Percentiles rank a stretch among this genome's conserved stretches.
phyloP scores from a whole-genome alignment of 2,329 filamentous ascomycete species.

The Penicillium italicum region DNA sequence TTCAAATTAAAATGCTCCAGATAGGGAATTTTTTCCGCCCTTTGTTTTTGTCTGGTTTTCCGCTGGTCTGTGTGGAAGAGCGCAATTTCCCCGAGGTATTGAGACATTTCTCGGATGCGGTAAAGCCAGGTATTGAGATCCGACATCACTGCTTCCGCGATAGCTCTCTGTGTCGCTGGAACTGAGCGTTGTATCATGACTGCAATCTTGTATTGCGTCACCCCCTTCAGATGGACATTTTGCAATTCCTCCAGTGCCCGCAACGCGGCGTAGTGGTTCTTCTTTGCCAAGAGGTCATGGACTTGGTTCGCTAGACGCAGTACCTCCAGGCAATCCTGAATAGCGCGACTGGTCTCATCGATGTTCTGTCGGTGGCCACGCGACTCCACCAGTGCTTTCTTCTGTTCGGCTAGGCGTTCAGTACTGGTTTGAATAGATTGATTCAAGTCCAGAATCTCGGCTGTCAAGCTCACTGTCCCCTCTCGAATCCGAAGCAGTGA shows the following conservation, averaged over 20 bases:
- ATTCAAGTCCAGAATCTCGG: slow-evolving; percentile 87
- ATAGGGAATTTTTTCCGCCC: slow-evolving; percentile 70
- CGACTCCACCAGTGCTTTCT: slow-evolving; percentile 89
- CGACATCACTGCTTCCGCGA: slow-evolving; percentile 94
- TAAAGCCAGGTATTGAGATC: slow-evolving; percentile 97
- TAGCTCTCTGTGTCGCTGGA: slow-evolving; percentile 83
- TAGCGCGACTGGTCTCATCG: slow-evolving; percentile 80
- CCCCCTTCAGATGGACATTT: slow-evolving; percentile 91
- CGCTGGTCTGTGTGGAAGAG: slow-evolving; percentile 94
- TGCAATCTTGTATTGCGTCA: slow-evolving; percentile 90
- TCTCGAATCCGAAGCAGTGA: slow-evolving; percentile 89
- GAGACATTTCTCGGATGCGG: slow-evolving; percentile 89
- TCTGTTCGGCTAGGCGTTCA: slow-evolving; percentile 89
- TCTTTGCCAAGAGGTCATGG: slow-evolving; percentile 84
- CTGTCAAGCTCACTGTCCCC: slow-evolving; percentile 80
- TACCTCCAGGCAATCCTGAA: slow-evolving; percentile 89
- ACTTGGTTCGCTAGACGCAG: slow-evolving; percentile 89
- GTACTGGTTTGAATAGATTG: slow-evolving; percentile 94
- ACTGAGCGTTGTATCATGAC: slow-evolving; percentile 96
- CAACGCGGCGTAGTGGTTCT: slow-evolving; percentile 92
- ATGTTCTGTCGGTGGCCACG: slow-evolving; percentile 92
- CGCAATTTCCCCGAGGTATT: slow-evolving; percentile 91
- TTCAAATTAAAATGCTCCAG: slow-evolving; percentile 85
- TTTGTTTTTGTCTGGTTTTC: slow-evolving; percentile 75
- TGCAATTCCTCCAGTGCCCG: slow-evolving; percentile 93